Conservation (phyloP, 306 rosid genomes). For the Rubus parviflorus region DNA sequence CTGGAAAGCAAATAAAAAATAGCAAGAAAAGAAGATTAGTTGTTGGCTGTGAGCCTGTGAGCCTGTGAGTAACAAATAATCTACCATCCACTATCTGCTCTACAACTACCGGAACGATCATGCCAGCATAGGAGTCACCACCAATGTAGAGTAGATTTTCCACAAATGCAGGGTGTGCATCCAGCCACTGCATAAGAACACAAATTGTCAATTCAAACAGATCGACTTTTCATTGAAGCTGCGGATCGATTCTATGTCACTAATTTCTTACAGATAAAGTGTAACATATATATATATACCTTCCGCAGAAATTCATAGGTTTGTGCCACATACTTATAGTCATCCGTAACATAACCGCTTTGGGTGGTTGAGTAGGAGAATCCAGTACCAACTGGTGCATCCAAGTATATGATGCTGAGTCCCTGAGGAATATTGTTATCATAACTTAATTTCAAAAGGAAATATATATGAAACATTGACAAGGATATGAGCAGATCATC, state of each 20-base stretch:
- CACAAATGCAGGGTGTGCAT: neutral
- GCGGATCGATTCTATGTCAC: too few relatives aligned
- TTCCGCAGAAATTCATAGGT: slow-evolving; percentile 14
- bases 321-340: slow-evolving; percentile 1
- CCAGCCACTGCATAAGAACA: slow-evolving; percentile 16
- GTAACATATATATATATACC: slow-evolving; percentile 1
- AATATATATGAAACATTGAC: too few relatives aligned
- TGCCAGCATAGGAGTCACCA: slow-evolving; percentile 25
- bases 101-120: slow-evolving; percentile 11
- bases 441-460: neutral
- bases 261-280: neutral
- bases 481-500: too few relatives aligned
- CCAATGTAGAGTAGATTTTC: slow-evolving; percentile 18
- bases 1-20: too few relatives aligned
- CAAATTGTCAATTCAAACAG: neutral
- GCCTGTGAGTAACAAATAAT: too few relatives aligned
- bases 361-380: slow-evolving; percentile 17
- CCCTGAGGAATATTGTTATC: neutral
- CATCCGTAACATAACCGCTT: slow-evolving; percentile 1
- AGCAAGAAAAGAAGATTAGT: too few relatives aligned
- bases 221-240: neutral
- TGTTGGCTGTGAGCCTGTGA: too few relatives aligned
- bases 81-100: slow-evolving; percentile 14
- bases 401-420: slow-evolving; percentile 17
- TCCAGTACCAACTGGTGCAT: slow-evolving; percentile 20